These are phyloP conservation scores for Phytophthora pinifolia DNA, from an alignment of 352 stramenopile genomes.

Conservation along the genomic window DNA sequence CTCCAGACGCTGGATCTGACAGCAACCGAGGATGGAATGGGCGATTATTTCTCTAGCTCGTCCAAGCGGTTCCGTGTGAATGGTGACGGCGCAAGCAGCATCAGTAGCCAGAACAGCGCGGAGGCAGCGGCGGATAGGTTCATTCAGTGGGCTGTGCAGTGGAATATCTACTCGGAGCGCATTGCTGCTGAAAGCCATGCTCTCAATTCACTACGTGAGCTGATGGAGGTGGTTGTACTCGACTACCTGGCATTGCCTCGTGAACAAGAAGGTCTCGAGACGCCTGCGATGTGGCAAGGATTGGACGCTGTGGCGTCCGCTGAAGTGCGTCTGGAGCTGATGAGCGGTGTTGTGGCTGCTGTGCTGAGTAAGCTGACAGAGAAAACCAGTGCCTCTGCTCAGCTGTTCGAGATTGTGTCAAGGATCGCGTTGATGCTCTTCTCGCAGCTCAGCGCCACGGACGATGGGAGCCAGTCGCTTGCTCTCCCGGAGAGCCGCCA, in stretches of 20 bases:
- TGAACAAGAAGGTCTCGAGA: conserved; percentile 36
- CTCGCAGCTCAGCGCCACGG: conserved; percentile 42
- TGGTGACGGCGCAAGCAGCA: conserved; percentile 33
- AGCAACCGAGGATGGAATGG: conserved; percentile 30
- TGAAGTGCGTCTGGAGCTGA: conserved; percentile 60
- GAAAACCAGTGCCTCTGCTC: conserved; percentile 48
- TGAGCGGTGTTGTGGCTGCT: conserved; percentile 61
- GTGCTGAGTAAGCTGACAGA: conserved; percentile 68
- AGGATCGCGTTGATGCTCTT: conserved; percentile 67
- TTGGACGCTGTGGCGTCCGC: conserved; percentile 53
- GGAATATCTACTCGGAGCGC: conserved; percentile 85
- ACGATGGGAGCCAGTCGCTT: conserved; percentile 13
- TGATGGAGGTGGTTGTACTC: conserved; percentile 78
- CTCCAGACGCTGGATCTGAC: conserved; percentile 67
- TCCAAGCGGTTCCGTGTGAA: conserved; percentile 65
- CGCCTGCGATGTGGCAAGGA: conserved; percentile 60
- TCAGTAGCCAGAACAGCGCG: conserved; percentile 34
- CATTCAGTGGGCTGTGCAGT: conserved; percentile 79
- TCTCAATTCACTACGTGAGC: conserved; percentile 73
- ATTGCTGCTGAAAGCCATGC: conserved; percentile 79
- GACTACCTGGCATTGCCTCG: conserved; percentile 62
- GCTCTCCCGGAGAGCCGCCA: conserved; percentile 44
- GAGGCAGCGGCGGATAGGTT: conserved; percentile 46
- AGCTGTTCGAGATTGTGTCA: conserved; percentile 77
- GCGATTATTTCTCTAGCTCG: conserved; percentile 43